These are phyloP conservation scores for Ceratocystis ficicola DNA, from an alignment of 2,329 filamentous ascomycete species.

Conservation along the genomic window DNA sequence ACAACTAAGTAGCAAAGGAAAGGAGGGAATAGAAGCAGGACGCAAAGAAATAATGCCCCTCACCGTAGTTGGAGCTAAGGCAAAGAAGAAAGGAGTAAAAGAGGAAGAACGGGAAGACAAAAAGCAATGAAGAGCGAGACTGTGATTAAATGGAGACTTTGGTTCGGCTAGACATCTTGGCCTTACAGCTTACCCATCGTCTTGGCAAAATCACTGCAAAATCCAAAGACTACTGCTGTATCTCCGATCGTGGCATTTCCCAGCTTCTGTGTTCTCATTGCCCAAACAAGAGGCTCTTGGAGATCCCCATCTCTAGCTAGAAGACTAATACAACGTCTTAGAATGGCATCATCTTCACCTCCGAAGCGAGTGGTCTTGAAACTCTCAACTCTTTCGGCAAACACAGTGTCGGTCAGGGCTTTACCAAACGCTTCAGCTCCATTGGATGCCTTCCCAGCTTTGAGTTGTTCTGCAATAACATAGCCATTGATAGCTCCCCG, in stretches of 20 bases:
- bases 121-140: not conserved
- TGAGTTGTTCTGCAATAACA: conserved; percentile 6
- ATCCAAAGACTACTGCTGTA: not conserved
- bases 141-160: not conserved
- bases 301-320: conserved; percentile 4
- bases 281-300: conserved; percentile 11
- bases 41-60: not conserved
- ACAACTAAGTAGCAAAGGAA: not conserved
- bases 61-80: not conserved
- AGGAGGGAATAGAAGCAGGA: not conserved
- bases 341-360: not conserved
- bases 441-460: not conserved
- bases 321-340: conserved; percentile 8
- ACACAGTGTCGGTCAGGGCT: not conserved
- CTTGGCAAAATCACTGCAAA: conserved; percentile 10
- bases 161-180: not conserved
- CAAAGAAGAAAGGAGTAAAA: not conserved
- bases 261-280: conserved; percentile 5
- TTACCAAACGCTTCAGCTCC: conserved; percentile 1
- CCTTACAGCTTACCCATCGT: conserved; percentile 3
- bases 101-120: not conserved
- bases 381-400: conserved; percentile 4
- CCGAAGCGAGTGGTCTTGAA: conserved; percentile 17
- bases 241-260: not conserved
- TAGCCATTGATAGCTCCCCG: conserved; percentile 17